These are phyloP conservation scores for Lentinula aciculospora DNA, from an alignment of 768 basidiomycete species.

Conservation along the genomic window DNA sequence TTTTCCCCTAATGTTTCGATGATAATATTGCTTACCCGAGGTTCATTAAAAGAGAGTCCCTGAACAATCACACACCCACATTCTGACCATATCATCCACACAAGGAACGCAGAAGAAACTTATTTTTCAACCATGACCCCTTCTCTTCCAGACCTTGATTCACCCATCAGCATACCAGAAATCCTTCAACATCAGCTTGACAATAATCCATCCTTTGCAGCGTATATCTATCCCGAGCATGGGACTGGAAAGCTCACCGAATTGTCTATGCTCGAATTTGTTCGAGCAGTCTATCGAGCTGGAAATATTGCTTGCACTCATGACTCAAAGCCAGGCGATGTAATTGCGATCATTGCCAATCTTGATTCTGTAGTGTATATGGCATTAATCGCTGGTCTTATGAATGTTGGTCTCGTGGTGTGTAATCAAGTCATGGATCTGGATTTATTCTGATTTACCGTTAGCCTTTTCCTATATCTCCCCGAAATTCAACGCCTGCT, in stretches of 20 bases:
- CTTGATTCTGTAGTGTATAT: conserved; percentile 17
- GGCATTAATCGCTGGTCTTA: conserved; percentile 14
- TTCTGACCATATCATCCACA: neutral
- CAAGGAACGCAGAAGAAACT: neutral
- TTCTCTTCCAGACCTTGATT: conserved; percentile 17
- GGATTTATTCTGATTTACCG: neutral
- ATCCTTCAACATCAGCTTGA: conserved; percentile 18
- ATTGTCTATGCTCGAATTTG: conserved; percentile 19
- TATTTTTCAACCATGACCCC: neutral
- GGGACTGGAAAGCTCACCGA: conserved; percentile 3
- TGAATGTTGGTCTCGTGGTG: conserved; percentile 17
- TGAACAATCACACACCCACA: neutral
- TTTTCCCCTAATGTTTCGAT: neutral
- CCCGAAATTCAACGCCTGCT: conserved; percentile 29
- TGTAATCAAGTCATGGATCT: neutral
- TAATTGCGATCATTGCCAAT: conserved; percentile 19
- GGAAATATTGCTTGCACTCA: conserved; percentile 13
- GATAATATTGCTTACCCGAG: neutral
- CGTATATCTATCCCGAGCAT: conserved; percentile 14
- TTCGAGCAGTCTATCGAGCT: conserved; percentile 20
- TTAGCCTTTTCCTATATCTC: conserved; percentile 36
- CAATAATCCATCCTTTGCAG: conserved; percentile 11
- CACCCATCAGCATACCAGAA: conserved; percentile 15
- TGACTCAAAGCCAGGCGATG: conserved; percentile 9
- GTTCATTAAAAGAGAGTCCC: neutral